These are phyloP conservation scores for Viridothelium virens DNA, from an alignment of 495 filamentous ascomycete genomes.

Conservation along the genomic window DNA sequence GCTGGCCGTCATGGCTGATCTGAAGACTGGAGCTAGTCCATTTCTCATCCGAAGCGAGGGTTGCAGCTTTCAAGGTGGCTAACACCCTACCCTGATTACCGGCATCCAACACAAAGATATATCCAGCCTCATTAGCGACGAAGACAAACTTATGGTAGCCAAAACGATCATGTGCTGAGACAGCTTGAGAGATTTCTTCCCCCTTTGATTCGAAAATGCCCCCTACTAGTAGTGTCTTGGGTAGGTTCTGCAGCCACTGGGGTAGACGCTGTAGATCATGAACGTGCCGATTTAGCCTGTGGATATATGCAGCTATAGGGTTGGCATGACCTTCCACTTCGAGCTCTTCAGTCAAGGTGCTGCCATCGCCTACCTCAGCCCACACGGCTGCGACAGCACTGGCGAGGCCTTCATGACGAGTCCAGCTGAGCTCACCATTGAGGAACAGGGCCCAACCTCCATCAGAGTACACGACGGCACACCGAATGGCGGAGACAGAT, in stretches of 20 bases:
- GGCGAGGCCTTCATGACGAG: constrained; percentile 70
- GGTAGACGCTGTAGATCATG: constrained; percentile 75
- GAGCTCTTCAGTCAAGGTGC: constrained; percentile 69
- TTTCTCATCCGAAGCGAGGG: constrained; percentile 43
- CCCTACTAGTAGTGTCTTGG: constrained; percentile 46
- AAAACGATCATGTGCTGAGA: constrained; percentile 65
- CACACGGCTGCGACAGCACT: constrained; percentile 68
- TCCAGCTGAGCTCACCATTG: constrained; percentile 75
- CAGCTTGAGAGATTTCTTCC: constrained; percentile 40
- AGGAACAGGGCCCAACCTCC: constrained; percentile 80
- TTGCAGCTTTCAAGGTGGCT: constrained; percentile 42
- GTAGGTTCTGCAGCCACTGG: constrained; percentile 47
- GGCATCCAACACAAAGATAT: constrained; percentile 69
- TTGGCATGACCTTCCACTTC: constrained; percentile 81
- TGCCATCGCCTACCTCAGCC: constrained; percentile 58
- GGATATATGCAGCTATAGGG: constrained; percentile 69
- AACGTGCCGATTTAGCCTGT: constrained; percentile 75
- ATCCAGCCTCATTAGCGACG: constrained; percentile 71
- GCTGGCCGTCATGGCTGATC: constrained; percentile 38
- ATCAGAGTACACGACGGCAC: constrained; percentile 56
- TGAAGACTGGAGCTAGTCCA: constrained; percentile 43
- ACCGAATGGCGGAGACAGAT: constrained; percentile 64
- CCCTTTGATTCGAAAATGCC: constrained; percentile 53
- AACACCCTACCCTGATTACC: constrained; percentile 42
- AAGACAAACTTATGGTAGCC: constrained; percentile 78